These are phyloP conservation scores for Phytopythium ostracodes DNA, from an alignment of 352 stramenopile species.

Conservation along the genomic window DNA sequence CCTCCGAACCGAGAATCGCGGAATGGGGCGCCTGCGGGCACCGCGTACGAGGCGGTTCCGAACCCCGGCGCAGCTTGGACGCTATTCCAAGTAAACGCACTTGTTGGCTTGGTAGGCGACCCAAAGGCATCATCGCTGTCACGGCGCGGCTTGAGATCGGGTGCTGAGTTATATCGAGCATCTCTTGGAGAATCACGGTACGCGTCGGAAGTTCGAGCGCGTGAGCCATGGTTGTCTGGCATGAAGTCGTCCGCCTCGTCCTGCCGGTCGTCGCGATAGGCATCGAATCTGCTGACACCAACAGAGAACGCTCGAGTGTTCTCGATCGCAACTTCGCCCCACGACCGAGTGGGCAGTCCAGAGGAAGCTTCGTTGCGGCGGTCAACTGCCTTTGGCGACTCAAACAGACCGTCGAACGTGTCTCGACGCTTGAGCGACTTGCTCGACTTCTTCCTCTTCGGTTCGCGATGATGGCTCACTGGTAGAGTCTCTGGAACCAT, in stretches of 20 bases:
- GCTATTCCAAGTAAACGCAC: conserved; percentile 35
- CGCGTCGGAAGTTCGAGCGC: neutral
- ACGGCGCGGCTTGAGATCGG: neutral
- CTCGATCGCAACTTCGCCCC: conserved; percentile 5
- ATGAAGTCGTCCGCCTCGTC: conserved; percentile 13
- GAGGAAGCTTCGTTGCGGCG: neutral
- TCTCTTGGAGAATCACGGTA: neutral
- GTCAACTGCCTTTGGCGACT: conserved; percentile 35
- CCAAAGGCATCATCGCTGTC: conserved; percentile 3
- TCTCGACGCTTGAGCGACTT: conserved; percentile 34
- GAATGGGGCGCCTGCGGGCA: conserved; percentile 25
- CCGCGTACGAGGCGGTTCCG: conserved; percentile 34
- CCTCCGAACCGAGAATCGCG: conserved; percentile 4
- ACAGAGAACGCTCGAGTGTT: conserved; percentile 8
- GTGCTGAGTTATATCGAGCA: neutral
- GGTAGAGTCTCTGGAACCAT: neutral
- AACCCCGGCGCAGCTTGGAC: conserved; percentile 21
- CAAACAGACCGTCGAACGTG: conserved; percentile 77
- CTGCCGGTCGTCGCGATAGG: conserved; percentile 20
- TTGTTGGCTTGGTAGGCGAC: neutral
- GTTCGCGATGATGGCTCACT: conserved; percentile 1
- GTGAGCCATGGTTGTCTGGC: neutral
- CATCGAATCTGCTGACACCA: conserved; percentile 58
- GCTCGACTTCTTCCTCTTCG: conserved; percentile 12
- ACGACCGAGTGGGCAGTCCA: conserved; percentile 4